Conservation (phyloP, 495 filamentous ascomycete species). For the Neohortaea acidophila region DNA sequence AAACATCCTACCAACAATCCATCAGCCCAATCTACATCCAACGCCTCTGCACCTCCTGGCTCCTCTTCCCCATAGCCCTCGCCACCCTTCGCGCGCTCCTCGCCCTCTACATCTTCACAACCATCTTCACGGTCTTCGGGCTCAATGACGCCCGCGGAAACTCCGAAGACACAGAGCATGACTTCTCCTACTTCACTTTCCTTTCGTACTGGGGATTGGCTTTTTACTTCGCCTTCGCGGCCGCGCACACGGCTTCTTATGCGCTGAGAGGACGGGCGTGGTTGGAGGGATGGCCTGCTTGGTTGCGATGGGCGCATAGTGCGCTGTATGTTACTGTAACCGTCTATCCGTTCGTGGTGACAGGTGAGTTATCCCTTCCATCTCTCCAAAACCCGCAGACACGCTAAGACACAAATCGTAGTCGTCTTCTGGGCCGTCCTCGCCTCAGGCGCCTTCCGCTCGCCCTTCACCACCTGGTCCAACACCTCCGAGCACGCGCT, state of each 20-base stretch:
- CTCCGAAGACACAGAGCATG: constrained; percentile 26
- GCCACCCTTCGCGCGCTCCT: constrained; percentile 43
- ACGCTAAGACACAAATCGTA: constrained; percentile 12
- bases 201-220: constrained; percentile 65
- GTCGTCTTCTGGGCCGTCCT: constrained; percentile 48
- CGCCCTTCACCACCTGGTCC: constrained; percentile 42
- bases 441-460: constrained; percentile 35
- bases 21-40: constrained; percentile 16
- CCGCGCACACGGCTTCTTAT: constrained; percentile 53
- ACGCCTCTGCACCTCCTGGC: constrained; percentile 62
- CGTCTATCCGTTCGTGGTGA: constrained; percentile 52
- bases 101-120: constrained; percentile 55
- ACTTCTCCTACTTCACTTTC: constrained; percentile 70
- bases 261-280: constrained; percentile 36
- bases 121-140: constrained; percentile 51
- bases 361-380: constrained; percentile 24
- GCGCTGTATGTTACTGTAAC: constrained; percentile 51
- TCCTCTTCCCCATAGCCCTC: constrained; percentile 48
- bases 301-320: constrained; percentile 48
- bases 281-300: constrained; percentile 44
- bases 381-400: not conserved
- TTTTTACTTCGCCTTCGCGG: constrained; percentile 56
- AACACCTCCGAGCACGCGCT: constrained; percentile 64
- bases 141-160: constrained; percentile 36
- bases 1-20: not conserved